These are phyloP conservation scores for Pyrenochaeta sp. DNA, from an alignment of 2,329 filamentous ascomycete genomes.

Conservation along the genomic window DNA sequence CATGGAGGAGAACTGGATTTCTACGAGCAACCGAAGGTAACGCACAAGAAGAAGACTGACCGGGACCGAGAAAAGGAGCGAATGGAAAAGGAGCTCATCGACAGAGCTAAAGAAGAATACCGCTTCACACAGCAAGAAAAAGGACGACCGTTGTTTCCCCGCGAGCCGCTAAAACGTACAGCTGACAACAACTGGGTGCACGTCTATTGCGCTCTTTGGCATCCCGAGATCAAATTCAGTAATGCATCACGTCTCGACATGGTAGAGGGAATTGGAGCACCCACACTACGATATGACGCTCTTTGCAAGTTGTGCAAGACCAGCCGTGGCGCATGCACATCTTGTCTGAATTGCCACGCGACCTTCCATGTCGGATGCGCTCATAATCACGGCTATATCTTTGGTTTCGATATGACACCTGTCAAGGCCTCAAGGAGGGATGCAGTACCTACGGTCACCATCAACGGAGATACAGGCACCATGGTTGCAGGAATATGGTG, in stretches of 20 bases:
- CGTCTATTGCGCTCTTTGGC: slow-evolving; percentile 90
- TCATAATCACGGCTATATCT: slow-evolving; percentile 78
- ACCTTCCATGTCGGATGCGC: slow-evolving; percentile 90
- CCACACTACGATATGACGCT: slow-evolving; percentile 81
- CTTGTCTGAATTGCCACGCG: slow-evolving; percentile 76
- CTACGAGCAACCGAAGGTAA: slow-evolving; percentile 79
- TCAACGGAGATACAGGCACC: slow-evolving; percentile 81
- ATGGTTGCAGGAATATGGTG: slow-evolving; percentile 91
- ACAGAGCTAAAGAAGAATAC: slow-evolving; percentile 81
- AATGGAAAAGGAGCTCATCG: slow-evolving; percentile 81
- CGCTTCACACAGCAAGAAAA: slow-evolving; percentile 81
- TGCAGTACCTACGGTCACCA: slow-evolving; percentile 77
- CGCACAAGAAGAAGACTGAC: slow-evolving; percentile 88
- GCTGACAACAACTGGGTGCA: slow-evolving; percentile 99
- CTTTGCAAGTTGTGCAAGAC: slow-evolving; percentile 85
- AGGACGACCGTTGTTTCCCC: slow-evolving; percentile 81
- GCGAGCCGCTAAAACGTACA: slow-evolving; percentile 91
- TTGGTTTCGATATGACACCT: slow-evolving; percentile 89
- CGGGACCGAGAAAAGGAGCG: slow-evolving; percentile 90
- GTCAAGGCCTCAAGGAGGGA: slow-evolving; percentile 90
- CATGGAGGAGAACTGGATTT: slow-evolving; percentile 83
- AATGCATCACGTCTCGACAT: slow-evolving; percentile 82
- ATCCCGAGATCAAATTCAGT: slow-evolving; percentile 90
- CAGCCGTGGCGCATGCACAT: slow-evolving; percentile 77
- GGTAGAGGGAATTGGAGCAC: slow-evolving; percentile 79